These are phyloP conservation scores for Physcomitrellopsis africana DNA, from an alignment of 225 moss, liverwort and hornwort genomes.

Conservation along the genomic window DNA sequence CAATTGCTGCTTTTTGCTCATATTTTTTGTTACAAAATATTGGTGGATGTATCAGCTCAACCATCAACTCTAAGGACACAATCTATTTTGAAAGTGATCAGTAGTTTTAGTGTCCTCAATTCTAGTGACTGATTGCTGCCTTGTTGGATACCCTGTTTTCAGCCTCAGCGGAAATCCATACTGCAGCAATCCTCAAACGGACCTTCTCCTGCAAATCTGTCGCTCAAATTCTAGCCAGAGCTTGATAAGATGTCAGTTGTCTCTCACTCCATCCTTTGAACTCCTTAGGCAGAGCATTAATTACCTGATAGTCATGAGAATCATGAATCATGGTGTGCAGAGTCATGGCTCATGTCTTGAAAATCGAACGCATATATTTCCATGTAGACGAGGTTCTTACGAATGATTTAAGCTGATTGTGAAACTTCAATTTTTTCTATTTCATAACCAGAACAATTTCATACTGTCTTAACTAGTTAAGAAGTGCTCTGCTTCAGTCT, in stretches of 20 bases:
- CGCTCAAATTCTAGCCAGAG: conserved; percentile 35
- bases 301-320: not conserved
- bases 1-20: not conserved
- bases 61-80: not conserved
- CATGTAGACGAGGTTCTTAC: not conserved
- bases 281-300: not conserved
- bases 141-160: conserved; percentile 25
- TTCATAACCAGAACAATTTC: conserved; percentile 10
- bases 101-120: not conserved
- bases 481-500: too few species aligned
- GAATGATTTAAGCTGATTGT: conserved; percentile 6
- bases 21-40: not conserved
- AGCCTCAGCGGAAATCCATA: conserved; percentile 52
- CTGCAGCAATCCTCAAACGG: conserved; percentile 40
- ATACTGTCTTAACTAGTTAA: not conserved
- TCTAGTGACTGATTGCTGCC: conserved; percentile 7
- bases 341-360: not conserved
- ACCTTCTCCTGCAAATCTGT: conserved; percentile 38
- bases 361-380: not conserved
- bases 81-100: not conserved
- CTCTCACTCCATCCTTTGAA: not conserved
- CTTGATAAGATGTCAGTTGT: conserved; percentile 34
- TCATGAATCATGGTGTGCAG: not conserved
- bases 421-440: conserved; percentile 8
- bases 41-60: not conserved